Conservation (phyloP, 169 alveolate species). For the Cryptosporidium andersoni region DNA sequence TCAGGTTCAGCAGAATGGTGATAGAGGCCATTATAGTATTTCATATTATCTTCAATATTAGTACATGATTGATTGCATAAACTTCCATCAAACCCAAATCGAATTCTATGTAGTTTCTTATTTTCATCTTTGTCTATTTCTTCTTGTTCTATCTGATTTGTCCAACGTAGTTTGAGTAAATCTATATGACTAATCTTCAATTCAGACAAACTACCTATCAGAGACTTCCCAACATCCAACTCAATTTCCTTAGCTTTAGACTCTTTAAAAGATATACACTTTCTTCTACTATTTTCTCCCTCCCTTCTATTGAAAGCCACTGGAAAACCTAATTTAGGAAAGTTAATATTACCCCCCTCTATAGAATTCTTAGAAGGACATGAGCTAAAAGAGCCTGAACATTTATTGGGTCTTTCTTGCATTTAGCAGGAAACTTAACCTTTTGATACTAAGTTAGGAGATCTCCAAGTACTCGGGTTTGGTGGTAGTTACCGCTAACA, state of each 20-base stretch:
- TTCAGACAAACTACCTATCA: not conserved
- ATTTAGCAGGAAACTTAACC: too few species aligned
- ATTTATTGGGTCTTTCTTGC: too few species aligned
- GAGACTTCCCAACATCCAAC: not conserved
- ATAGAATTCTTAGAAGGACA: not conserved
- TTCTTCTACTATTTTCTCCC: not conserved
- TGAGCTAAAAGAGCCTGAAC: too few species aligned
- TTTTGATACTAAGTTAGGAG: too few species aligned
- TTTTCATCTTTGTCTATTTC: constrained; percentile 27
- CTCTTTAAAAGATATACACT: not conserved
- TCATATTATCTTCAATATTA: constrained; percentile 23
- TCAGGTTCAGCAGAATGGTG: constrained; percentile 73
- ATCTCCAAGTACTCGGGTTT: too few species aligned
- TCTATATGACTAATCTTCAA: constrained; percentile 56
- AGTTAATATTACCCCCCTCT: not conserved
- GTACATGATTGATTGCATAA: constrained; percentile 53
- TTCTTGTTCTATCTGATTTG: constrained; percentile 72
- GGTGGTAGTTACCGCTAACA: too few species aligned
- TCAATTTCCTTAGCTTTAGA: not conserved
- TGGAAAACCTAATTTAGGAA: constrained; percentile 50
- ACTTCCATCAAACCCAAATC: constrained; percentile 71
- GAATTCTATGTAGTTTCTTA: constrained; percentile 41
- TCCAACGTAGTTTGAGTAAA: constrained; percentile 72
- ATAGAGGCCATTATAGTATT: constrained; percentile 69
- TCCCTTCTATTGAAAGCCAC: constrained; percentile 8